Base-by-base conservation (phyloP, 2,329 filamentous ascomycete genomes). In the Fusarium sp. region DNA sequence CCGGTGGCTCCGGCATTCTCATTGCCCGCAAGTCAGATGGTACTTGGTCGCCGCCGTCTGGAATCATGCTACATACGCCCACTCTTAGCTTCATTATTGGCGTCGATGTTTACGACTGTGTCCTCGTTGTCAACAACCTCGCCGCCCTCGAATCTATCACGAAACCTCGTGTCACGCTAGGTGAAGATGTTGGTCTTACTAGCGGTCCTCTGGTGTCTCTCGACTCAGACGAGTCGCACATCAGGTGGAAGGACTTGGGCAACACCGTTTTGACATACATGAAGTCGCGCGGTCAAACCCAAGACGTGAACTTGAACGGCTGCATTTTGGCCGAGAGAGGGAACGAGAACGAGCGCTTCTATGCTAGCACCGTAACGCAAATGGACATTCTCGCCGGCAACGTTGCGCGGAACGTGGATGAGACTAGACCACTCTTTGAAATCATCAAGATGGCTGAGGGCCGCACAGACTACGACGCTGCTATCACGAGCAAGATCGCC, bases 71-170 rank as follows among this genome's bases (percentile, higher is more conserved):
- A 50, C 95, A 98, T 77, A 97, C 95, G 0, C 89, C 93, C 1
- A 93, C 91, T 1, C 85, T 97, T 33, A 95, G 93, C 34, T 97
- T 98, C 76, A 87, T 97, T 58, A 90, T 94, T 6, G 95, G 94
- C 2, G 91, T 97, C 40, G 95, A 98, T 77, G 93, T 97, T 31
- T 98, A 97, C 83, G 95, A 98, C 78, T 97, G 94, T 76, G 91
- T 98, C 13, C 86, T 97, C 8, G 91, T 97, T 34, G 94, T 97
- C 77, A 97, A 97, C 81, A 93, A 91, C 46, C 88, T 92, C 49
- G 87, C 92, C 61, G 93, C 93, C 6, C 83, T 98, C 50, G 91
- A 97, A 71, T 89, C 91, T 1, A 96, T 97, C 76, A 93, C 92
- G 34, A 90, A 89, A 62, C 83, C 95, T 4, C 87, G 91, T 58